These are phyloP conservation scores for Macroventuria anomochaeta DNA, from an alignment of 2,329 filamentous ascomycete genomes.

Conservation along the genomic window DNA sequence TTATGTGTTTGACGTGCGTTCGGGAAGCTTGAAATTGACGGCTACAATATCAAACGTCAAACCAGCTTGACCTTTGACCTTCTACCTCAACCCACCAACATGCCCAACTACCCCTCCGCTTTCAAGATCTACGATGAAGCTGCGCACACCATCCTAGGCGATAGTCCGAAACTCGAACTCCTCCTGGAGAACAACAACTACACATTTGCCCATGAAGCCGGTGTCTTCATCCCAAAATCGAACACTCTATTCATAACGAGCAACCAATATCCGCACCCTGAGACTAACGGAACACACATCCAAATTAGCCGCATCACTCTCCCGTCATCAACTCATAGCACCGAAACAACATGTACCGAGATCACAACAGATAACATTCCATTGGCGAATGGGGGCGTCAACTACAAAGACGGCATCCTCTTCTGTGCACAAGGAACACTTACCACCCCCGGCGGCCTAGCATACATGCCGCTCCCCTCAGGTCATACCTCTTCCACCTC, in stretches of 20 bases:
- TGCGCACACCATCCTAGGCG: constrained; percentile 16
- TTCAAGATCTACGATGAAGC: constrained; percentile 16
- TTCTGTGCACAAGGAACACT: constrained; percentile 46
- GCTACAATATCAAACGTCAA: not conserved
- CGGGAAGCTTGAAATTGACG: not conserved
- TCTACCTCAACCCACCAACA: not conserved
- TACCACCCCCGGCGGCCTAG: constrained; percentile 36
- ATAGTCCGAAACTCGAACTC: constrained; percentile 16
- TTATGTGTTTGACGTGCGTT: not conserved
- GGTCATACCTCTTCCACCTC: constrained; percentile 9
- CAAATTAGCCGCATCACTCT: constrained; percentile 24
- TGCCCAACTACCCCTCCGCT: constrained; percentile 7
- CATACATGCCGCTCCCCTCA: constrained; percentile 37
- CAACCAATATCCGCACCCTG: constrained; percentile 36
- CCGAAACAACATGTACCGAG: constrained; percentile 4
- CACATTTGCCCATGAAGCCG: constrained; percentile 62
- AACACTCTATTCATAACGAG: constrained; percentile 50
- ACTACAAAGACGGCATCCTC: constrained; percentile 38
- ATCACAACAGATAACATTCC: constrained; percentile 14
- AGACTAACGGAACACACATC: constrained; percentile 27
- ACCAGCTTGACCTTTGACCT: not conserved
- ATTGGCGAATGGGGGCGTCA: constrained; percentile 39
- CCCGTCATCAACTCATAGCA: constrained; percentile 6
- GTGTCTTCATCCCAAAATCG: constrained; percentile 44
- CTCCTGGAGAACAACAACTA: constrained; percentile 65